Conservation (phyloP, 345 rosid genomes). For the Streptanthus diversifolius region DNA sequence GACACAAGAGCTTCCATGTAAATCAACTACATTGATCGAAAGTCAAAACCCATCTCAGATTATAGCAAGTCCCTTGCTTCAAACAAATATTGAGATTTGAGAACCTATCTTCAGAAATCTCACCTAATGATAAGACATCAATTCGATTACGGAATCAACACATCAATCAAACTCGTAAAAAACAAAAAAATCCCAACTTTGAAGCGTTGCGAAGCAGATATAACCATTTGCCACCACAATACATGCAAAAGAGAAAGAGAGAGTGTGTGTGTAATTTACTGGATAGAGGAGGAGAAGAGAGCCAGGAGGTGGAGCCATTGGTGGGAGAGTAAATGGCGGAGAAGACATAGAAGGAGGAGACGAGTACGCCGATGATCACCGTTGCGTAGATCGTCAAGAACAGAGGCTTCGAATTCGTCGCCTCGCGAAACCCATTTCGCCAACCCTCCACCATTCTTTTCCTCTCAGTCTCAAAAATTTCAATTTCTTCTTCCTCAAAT, state of each 20-base stretch:
- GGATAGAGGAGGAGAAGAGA: slow-evolving; percentile 51
- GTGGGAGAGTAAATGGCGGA: slow-evolving; percentile 73
- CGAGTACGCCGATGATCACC: slow-evolving; percentile 64
- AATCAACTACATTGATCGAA: neutral
- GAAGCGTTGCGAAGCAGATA: neutral
- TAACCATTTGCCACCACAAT: neutral
- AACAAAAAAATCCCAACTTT: neutral
- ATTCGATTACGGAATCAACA: neutral
- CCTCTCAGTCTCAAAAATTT: neutral
- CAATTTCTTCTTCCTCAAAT: slow-evolving; percentile 24
- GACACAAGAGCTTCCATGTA: slow-evolving; percentile 1
- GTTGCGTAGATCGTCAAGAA: slow-evolving; percentile 80
- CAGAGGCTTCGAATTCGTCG: slow-evolving; percentile 64
- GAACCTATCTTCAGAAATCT: neutral
- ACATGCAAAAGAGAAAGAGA: neutral
- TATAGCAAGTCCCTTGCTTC: neutral
- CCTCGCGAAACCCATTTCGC: slow-evolving; percentile 68
- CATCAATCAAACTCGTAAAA: neutral
- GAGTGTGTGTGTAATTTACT: slow-evolving; percentile 21
- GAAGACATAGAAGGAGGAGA: slow-evolving; percentile 80
- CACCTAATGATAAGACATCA: neutral
- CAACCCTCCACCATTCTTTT: slow-evolving; percentile 48
- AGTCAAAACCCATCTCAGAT: slow-evolving; percentile 15
- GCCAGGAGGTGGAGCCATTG: slow-evolving; percentile 50
- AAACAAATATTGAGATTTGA: slow-evolving; percentile 1